Base-by-base conservation (phyloP, 2,329 filamentous ascomycete genomes). In the Penicillium sp. region DNA sequence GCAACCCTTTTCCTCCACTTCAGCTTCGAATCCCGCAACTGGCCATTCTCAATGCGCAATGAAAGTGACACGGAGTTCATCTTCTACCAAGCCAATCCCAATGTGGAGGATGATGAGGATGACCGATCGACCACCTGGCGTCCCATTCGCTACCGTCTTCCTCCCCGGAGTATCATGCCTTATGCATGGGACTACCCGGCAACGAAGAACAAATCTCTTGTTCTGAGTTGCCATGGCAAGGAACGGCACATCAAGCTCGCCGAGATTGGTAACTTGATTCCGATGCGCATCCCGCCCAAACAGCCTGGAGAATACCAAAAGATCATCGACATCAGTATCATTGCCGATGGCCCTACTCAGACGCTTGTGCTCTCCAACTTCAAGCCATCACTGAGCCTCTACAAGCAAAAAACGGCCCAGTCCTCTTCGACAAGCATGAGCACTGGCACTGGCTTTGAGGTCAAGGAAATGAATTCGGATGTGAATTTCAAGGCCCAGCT, bases 101-200 rank as follows among this genome's bases (percentile, higher is more conserved):
- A 91, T 58, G 74, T 95, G 8, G 90, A 95, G 50, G 90, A 97
- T 52, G 90, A 96, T 50, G 90, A 91, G 45, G 77, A 78, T 4
- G 87, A 96, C 61, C 77, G 70, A 44, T 74, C 84, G 46, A 90
- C 87, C 43, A 88, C 89, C 3, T 98, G 93, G 88, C 86, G 87
- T 54, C 90, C 89, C 2, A 88, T 98, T 51, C 80, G 89, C 43
- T 98, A 98, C 70, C 85, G 91, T 26, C 76, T 98, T 24, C 94
- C 94, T 2, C 84, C 91, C 10, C 80, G 93, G 50, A 97, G 91
- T 68, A 96, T 98, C 68, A 98, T 98, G 93, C 93, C 94, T 0
- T 98, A 98, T 62, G 91, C 93, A 1, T 98, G 93, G 93, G 94
- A 98, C 65, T 98, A 95, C 70, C 94, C 93, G 1, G 91, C 93